Conservation (phyloP, 805 yeast genomes). For the Cyberlindnera samutprakarnensis region DNA sequence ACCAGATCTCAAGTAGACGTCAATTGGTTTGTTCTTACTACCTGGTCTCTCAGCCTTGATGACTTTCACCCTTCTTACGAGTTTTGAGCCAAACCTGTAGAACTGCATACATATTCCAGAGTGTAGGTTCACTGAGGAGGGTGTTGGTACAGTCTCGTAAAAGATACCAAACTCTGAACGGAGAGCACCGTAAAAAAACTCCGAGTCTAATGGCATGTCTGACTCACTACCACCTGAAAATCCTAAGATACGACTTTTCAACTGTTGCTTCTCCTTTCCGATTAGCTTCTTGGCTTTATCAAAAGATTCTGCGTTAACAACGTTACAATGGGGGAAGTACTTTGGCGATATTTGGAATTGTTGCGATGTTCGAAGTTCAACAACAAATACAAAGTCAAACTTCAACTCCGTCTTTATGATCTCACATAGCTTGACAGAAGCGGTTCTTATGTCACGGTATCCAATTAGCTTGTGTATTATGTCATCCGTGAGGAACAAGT, state of each 20-base stretch:
- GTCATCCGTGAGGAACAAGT: slow-evolving; percentile 23
- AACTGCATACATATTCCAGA: slow-evolving; percentile 51
- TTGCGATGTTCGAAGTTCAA: slow-evolving; percentile 46
- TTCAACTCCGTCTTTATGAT: slow-evolving; percentile 27
- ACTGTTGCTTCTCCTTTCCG: slow-evolving; percentile 30
- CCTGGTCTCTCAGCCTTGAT: slow-evolving; percentile 8
- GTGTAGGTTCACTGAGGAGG: slow-evolving; percentile 26
- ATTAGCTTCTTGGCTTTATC: slow-evolving; percentile 31
- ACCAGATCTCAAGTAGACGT: slow-evolving; percentile 41
- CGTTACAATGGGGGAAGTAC: slow-evolving; percentile 37
- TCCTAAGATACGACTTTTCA: slow-evolving; percentile 40
- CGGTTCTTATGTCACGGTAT: slow-evolving; percentile 35
- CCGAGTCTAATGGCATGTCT: slow-evolving; percentile 21
- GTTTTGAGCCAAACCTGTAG: slow-evolving; percentile 33
- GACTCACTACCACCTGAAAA: slow-evolving; percentile 25
- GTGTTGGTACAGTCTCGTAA: slow-evolving; percentile 26
- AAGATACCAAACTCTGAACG: slow-evolving; percentile 44
- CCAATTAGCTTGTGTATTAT: slow-evolving; percentile 30
- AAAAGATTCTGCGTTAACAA: slow-evolving; percentile 38
- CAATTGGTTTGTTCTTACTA: slow-evolving; percentile 22
- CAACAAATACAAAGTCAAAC: slow-evolving; percentile 39
- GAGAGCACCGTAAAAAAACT: neutral
- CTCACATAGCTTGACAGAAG: slow-evolving; percentile 34
- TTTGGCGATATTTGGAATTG: slow-evolving; percentile 32
- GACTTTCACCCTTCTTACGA: slow-evolving; percentile 32